Percentiles rank a stretch among this genome's conserved stretches.
phyloP scores from a whole-genome alignment of 129 eudicot genomes.

The Pseudognaphalium luteoalbum region DNA sequence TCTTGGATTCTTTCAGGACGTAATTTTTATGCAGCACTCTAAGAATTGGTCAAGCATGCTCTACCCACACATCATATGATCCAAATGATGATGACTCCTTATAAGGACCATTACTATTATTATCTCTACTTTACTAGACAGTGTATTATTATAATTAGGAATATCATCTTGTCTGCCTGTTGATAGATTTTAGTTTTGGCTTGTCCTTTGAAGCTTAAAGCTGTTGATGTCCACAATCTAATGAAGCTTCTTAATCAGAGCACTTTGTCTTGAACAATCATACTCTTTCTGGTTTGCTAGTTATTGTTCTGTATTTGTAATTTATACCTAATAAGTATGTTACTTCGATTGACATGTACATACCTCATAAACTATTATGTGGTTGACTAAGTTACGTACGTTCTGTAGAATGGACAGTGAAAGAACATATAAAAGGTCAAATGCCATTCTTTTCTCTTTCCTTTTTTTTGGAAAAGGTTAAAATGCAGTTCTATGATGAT shows the following conservation, averaged over 20 bases:
- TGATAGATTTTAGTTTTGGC: conserved; percentile 14
- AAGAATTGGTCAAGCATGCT: conserved; percentile 39
- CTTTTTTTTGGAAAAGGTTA: neutral
- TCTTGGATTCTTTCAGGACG: neutral
- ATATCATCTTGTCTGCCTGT: conserved; percentile 31
- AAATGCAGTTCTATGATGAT: neutral
- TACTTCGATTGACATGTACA: conserved; percentile 6
- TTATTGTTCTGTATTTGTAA: conserved; percentile 8
- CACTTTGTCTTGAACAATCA: conserved; percentile 23
- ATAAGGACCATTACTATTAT: conserved; percentile 24
- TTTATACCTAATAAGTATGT: conserved; percentile 10
- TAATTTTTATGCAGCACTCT: neutral
- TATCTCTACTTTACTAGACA: conserved; percentile 37
- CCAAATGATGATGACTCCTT: conserved; percentile 33
- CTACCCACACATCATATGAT: conserved; percentile 29
- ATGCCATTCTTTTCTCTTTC: too few relatives aligned
- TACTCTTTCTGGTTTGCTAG: conserved; percentile 22
- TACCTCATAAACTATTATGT: neutral
- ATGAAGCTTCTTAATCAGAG: conserved; percentile 13
- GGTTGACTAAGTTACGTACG: neutral
- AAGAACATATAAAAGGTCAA: neutral
- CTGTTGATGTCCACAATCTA: conserved; percentile 16
- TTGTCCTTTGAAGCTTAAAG: conserved; percentile 19
- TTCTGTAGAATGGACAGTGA: neutral
- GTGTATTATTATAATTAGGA: conserved; percentile 25